These are phyloP conservation scores for Hypoxylon sp. DNA, from an alignment of 2,329 filamentous ascomycete species.

Conservation along the genomic window DNA sequence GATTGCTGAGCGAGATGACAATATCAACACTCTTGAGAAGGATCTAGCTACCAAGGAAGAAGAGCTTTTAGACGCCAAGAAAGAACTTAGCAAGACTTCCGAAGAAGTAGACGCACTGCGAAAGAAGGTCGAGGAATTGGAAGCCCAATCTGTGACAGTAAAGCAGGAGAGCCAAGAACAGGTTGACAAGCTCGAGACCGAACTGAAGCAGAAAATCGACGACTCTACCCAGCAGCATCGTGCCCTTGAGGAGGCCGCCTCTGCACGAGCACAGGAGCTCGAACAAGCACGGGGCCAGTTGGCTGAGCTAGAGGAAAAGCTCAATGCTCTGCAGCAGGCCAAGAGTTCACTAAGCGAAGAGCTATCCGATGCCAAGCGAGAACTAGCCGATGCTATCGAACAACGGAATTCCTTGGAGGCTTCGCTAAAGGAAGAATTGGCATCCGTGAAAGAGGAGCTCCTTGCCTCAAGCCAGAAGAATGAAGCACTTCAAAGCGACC, in stretches of 20 bases:
- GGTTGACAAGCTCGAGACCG: slow-evolving; percentile 55
- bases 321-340: slow-evolving; percentile 44
- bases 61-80: slow-evolving; percentile 55
- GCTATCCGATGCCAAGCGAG: slow-evolving; percentile 54
- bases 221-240: slow-evolving; percentile 48
- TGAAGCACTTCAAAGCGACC: slow-evolving; percentile 51
- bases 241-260: slow-evolving; percentile 44
- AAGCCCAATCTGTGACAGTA: slow-evolving; percentile 51
- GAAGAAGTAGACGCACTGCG: slow-evolving; percentile 59
- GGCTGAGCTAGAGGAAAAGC: slow-evolving; percentile 47
- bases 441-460: slow-evolving; percentile 56
- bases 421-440: slow-evolving; percentile 54
- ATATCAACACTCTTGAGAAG: slow-evolving; percentile 58
- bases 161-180: slow-evolving; percentile 55
- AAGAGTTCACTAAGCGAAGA: slow-evolving; percentile 52
- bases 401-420: slow-evolving; percentile 56
- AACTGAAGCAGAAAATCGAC: slow-evolving; percentile 53
- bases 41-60: slow-evolving; percentile 53
- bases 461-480: slow-evolving; percentile 55
- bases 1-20: slow-evolving; percentile 41
- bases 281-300: slow-evolving; percentile 46
- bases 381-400: slow-evolving; percentile 56
- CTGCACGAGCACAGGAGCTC: slow-evolving; percentile 44
- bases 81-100: slow-evolving; percentile 58
- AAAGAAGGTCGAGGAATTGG: slow-evolving; percentile 58